A percentile compares a stretch with the other conserved stretches of the same genome.
These are phyloP conservation scores for Zygnema cylindricum DNA, from an alignment of 139 green algal species.

Conservation along the genomic window DNA sequence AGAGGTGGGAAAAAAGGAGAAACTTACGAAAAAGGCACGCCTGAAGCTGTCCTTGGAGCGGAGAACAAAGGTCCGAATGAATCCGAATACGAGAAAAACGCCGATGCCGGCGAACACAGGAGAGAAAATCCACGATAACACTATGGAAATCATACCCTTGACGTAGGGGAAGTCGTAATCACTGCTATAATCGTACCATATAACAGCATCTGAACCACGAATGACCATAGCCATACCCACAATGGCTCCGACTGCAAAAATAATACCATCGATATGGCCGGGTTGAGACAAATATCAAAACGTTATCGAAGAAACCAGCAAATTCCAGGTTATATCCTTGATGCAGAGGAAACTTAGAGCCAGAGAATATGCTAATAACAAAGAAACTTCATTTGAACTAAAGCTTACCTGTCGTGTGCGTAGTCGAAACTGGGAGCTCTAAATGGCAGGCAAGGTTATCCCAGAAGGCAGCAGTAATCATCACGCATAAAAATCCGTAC, in stretches of 20 bases:
- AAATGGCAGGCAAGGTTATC: conserved; percentile 61
- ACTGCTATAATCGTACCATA: background rate
- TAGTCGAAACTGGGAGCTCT: conserved; percentile 67
- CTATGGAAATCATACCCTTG: background rate
- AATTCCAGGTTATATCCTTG: no score
- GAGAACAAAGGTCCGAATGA: conserved; percentile 11
- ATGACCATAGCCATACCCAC: conserved; percentile 28
- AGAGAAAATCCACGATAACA: conserved; percentile 45
- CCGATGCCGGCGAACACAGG: conserved; percentile 27
- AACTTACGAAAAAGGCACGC: background rate
- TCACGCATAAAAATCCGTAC: conserved; percentile 64
- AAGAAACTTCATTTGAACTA: background rate
- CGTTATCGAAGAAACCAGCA: no score
- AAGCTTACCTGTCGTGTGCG: conserved; percentile 60
- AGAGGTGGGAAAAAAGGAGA: background rate
- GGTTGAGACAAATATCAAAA: no score
- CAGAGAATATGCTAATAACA: no score
- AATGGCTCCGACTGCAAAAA: conserved; percentile 49
- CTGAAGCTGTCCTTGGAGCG: conserved; percentile 19
- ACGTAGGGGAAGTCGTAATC: background rate
- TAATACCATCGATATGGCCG: no score
- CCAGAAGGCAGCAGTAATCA: conserved; percentile 63
- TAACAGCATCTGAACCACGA: conserved; percentile 6
- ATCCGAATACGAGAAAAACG: background rate
- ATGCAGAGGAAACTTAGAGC: no score